Evolutionary conservation across 2,329 filamentous ascomycete genomes (phyloP).

Genomic region (Aspergillus pseudotamarii): DNA sequence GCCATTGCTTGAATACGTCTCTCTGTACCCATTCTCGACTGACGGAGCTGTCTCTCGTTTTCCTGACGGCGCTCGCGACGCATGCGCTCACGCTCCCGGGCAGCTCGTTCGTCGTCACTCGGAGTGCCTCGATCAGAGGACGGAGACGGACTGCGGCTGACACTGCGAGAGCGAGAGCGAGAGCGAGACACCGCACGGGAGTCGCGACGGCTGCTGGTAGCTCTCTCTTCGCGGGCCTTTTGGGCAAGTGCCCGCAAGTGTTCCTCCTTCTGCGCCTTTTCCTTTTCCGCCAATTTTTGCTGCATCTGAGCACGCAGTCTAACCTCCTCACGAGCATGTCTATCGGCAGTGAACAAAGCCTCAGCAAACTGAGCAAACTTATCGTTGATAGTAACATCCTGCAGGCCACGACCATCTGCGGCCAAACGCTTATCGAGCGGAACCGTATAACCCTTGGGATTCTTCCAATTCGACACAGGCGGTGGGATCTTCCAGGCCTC

Average conservation of each 20-base stretch:
- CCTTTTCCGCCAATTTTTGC: constrained; percentile 92
- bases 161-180: constrained; percentile 49
- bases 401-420: constrained; percentile 85
- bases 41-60: constrained; percentile 84
- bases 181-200: constrained; percentile 44
- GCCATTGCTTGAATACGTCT: constrained; percentile 89
- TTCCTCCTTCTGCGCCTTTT: constrained; percentile 92
- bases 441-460: constrained; percentile 96
- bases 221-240: constrained; percentile 83
- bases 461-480: constrained; percentile 98
- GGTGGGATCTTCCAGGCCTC: constrained; percentile 93
- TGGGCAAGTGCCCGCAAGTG: constrained; percentile 84
- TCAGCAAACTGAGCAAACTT: constrained; percentile 97
- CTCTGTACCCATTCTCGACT: constrained; percentile 95
- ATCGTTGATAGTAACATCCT: constrained; percentile 96
- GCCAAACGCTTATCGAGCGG: constrained; percentile 93
- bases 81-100: constrained; percentile 74
- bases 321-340: constrained; percentile 94
- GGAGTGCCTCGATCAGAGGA: constrained; percentile 51
- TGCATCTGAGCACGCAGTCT: constrained; percentile 93
- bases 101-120: constrained; percentile 67
- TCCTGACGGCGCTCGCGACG: constrained; percentile 78
- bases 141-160: constrained; percentile 45
- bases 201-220: constrained; percentile 46
- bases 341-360: constrained; percentile 88